Base-by-base conservation (phyloP, 1,139 yeast genomes). In the Saccharomyces hybrid region DNA sequence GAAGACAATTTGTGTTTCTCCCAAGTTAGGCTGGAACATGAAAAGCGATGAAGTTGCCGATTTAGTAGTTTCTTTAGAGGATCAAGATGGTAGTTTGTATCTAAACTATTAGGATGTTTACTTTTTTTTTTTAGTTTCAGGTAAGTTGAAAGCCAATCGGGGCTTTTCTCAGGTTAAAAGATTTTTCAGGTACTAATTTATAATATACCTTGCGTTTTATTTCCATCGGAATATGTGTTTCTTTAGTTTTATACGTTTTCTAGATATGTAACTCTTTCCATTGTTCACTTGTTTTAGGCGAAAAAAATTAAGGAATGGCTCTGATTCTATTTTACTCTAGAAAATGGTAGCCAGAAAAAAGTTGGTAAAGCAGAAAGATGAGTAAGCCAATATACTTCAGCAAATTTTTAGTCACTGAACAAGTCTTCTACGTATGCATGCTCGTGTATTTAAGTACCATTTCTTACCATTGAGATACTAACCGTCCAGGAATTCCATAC, bases 1-100 rank as follows among this genome's bases (percentile, higher is more conserved):
- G 63, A 77, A 78, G 58, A 79, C 78, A 52, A 75, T 93, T 2
- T 76, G 85, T 50, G 78, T 90, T 51, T 85, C 95, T 19, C 80
- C 86, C 26, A 84, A 85, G 68, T 72, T 93, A 48, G 97, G 97
- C 3, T 93, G 99, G 99, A 84, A 87, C 65, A 83, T 89, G 44
- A 75, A 79, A 47, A 80, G 86, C 54, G 90, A 84, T 49, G 86
- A 84, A 56, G 85, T 91, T 52, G 73, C 73, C 47, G 88, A 82
- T 57, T 68, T 85, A 55, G 79, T 81, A 2, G 78, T 76, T 47
- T 75, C 71, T 19, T 58, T 73, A 23, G 77, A 74, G 56, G 76
- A 73, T 28, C 72, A 71, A 55, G 73, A 65, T 26, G 78, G 76
- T 25, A 68, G 73, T 29, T 53, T 74, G 8, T 74, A 71, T 51